Percentiles rank a stretch among this genome's conserved stretches.
phyloP scores from a whole-genome alignment of 176 grass and related monocot species.

The Aegilops bicornis region DNA sequence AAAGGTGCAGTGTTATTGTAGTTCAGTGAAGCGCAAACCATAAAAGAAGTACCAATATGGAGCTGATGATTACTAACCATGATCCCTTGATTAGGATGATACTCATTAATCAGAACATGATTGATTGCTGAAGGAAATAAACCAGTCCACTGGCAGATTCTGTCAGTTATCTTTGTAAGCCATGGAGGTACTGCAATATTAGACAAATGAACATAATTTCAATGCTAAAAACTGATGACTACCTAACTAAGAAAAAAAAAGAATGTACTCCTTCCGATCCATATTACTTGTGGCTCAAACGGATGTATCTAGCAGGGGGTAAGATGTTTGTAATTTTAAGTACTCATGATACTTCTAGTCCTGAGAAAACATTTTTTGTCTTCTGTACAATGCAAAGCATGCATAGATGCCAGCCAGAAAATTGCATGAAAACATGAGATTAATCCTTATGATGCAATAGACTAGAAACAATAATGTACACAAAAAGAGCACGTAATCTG shows the following conservation, averaged over 20 bases:
- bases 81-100: constrained; percentile 89
- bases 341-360: not conserved
- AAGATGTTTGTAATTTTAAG: not conserved
- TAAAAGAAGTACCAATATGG: not conserved
- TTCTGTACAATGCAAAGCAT: not conserved
- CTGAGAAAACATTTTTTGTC: not conserved
- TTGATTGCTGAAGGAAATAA: constrained; percentile 91
- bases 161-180: constrained; percentile 75
- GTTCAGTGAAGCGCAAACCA: not conserved
- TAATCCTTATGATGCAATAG: not conserved
- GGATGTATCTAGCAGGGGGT: too few species aligned
- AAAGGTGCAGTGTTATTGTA: not conserved
- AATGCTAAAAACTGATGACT: not conserved
- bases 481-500: not conserved
- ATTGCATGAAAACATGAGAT: not conserved
- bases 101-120: constrained; percentile 92
- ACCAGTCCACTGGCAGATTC: constrained; percentile 60
- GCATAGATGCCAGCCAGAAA: not conserved
- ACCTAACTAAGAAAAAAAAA: not conserved
- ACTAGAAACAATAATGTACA: not conserved
- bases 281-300: too few species aligned
- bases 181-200: constrained; percentile 79
- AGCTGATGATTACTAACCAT: constrained; percentile 57
- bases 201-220: constrained; percentile 4
- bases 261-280: not conserved